phyloP scores from a whole-genome alignment of 495 filamentous ascomycete species.

The Thozetella sp. region DNA sequence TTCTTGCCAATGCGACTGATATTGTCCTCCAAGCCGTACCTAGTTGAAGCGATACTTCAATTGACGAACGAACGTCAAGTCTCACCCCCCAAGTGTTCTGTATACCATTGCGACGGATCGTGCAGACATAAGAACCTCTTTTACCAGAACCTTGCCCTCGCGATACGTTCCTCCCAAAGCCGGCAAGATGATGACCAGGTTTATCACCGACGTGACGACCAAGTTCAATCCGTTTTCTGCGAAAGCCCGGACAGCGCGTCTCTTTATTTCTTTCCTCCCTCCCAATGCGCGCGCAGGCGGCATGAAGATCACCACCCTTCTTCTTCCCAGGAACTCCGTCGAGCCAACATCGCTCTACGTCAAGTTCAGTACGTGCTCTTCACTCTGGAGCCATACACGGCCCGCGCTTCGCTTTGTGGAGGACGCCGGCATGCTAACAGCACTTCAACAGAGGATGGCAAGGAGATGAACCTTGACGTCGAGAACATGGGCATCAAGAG shows the following conservation, averaged over 20 bases:
- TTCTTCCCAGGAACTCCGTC: conserved; percentile 68
- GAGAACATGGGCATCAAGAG: conserved; percentile 84
- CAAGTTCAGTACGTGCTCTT: conserved; percentile 72
- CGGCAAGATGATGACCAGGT: conserved; percentile 79
- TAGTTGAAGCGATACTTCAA: too few relatives aligned
- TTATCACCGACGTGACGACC: conserved; percentile 80
- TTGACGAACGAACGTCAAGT: not conserved
- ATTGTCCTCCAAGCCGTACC: too few relatives aligned
- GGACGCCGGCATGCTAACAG: not conserved
- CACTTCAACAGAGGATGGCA: conserved; percentile 71
- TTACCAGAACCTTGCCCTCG: not conserved
- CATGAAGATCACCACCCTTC: conserved; percentile 78
- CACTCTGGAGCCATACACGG: not conserved
- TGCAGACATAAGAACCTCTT: not conserved
- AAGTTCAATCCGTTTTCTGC: conserved; percentile 91
- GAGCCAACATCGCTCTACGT: conserved; percentile 66
- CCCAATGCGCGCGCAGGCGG: conserved; percentile 66
- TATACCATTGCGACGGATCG: too few relatives aligned
- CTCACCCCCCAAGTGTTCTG: not conserved
- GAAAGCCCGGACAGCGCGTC: conserved; percentile 73
- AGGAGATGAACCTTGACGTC: conserved; percentile 69
- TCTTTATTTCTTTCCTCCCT: conserved; percentile 88
- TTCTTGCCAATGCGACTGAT: not conserved
- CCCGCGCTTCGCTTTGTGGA: not conserved
- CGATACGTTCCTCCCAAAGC: not conserved